Evolutionary conservation across 2,329 filamentous ascomycete species (phyloP).

Genomic region (Cordyceps sp.): DNA sequence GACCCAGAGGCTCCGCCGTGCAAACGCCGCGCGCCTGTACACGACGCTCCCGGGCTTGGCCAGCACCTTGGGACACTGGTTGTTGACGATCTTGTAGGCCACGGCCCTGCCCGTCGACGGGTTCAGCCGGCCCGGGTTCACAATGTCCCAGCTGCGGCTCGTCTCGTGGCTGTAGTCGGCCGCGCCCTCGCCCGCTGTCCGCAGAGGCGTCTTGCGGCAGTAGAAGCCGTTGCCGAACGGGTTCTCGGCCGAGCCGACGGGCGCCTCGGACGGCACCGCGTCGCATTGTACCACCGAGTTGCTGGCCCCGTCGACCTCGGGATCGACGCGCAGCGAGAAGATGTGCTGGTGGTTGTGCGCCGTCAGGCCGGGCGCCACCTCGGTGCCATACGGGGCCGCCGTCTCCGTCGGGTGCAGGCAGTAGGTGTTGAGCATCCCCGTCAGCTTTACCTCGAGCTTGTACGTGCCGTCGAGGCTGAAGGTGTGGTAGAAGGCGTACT

Average conservation of each 20-base stretch:
- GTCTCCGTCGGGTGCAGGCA: constrained; percentile 21
- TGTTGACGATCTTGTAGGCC: constrained; percentile 27
- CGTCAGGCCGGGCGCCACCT: constrained; percentile 45
- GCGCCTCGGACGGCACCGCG: constrained; percentile 40
- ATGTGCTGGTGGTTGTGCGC: constrained; percentile 58
- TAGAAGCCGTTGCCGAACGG: constrained; percentile 61
- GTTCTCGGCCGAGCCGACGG: constrained; percentile 52
- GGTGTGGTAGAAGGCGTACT: constrained; percentile 28
- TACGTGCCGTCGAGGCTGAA: constrained; percentile 48
- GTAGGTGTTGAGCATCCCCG: constrained; percentile 26
- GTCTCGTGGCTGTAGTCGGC: constrained; percentile 12
- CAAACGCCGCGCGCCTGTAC: constrained; percentile 22
- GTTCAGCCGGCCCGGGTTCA: constrained; percentile 25
- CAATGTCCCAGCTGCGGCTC: constrained; percentile 14
- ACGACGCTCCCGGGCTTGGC: constrained; percentile 22
- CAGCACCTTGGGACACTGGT: constrained; percentile 28
- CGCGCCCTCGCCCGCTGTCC: constrained; percentile 8
- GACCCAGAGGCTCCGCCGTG: constrained; percentile 23
- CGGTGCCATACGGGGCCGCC: constrained; percentile 35
- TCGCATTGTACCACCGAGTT: constrained; percentile 58
- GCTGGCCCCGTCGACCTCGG: constrained; percentile 42
- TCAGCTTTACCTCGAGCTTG: constrained; percentile 35
- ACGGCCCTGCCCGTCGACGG: constrained; percentile 22
- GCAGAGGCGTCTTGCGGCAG: constrained; percentile 11
- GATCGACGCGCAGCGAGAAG: constrained; percentile 50